phyloP scores from a whole-genome alignment of 139 green algal species.

The Chlamydomonas sp. region DNA sequence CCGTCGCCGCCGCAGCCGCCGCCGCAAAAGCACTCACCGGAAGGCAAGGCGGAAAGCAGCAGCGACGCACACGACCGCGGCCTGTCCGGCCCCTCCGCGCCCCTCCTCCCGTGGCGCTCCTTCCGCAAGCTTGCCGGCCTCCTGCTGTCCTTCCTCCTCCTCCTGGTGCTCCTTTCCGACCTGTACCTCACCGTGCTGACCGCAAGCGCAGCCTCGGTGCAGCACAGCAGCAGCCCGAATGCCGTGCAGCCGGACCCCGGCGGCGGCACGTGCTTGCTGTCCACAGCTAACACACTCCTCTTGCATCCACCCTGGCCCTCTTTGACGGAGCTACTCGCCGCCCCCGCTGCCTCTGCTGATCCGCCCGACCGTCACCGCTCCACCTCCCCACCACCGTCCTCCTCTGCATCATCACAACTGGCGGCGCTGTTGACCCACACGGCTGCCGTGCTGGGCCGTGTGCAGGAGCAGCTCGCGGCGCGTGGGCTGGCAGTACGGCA shows the following conservation, averaged over 20 bases:
- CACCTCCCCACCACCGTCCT: not conserved
- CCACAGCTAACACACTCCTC: too few species aligned
- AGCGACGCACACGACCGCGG: not conserved
- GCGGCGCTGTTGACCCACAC: not conserved
- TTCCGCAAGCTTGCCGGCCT: not conserved
- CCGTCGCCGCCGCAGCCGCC: too few species aligned
- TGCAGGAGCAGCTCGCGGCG: not conserved
- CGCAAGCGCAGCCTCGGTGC: not conserved
- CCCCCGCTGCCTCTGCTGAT: not conserved
- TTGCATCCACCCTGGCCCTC: too few species aligned
- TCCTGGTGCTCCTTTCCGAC: slow-evolving; percentile 44
- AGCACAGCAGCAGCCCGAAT: not conserved
- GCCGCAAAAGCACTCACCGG: too few species aligned
- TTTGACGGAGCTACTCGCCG: not conserved
- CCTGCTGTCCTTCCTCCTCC: not conserved
- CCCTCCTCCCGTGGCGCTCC: not conserved
- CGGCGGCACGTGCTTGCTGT: not conserved
- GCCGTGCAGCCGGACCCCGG: not conserved
- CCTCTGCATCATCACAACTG: not conserved
- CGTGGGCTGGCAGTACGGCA: not conserved
- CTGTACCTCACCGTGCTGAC: not conserved
- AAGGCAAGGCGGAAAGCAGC: too few species aligned
- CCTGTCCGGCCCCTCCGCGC: not conserved
- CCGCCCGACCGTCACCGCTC: not conserved
- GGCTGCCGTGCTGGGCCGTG: not conserved